Conservation (phyloP, 116 monocot species). For the Trichopus zeylanicus region DNA sequence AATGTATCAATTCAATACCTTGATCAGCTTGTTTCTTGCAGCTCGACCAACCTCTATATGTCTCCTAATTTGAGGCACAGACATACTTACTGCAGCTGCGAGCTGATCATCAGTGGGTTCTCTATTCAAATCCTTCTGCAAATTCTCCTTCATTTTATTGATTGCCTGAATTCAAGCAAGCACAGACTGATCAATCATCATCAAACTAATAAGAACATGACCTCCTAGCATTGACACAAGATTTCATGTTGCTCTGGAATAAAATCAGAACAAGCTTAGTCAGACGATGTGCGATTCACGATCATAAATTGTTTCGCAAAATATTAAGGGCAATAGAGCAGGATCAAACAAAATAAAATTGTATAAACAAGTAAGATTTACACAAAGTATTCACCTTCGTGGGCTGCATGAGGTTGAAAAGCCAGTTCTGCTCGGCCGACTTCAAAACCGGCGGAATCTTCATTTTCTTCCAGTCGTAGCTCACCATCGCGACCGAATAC, state of each 20-base stretch:
- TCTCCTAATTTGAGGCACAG: conserved; percentile 39
- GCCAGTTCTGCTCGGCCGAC: conserved; percentile 48
- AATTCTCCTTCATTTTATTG: conserved; percentile 44
- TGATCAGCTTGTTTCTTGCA: conserved; percentile 89
- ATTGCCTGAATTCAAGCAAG: conserved; percentile 38
- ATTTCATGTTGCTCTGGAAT: too few species aligned
- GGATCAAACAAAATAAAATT: background rate
- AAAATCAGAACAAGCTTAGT: too few species aligned
- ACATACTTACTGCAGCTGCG: conserved; percentile 53
- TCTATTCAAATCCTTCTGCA: conserved; percentile 44
- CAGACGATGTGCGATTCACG: too few species aligned
- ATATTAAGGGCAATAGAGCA: too few species aligned
- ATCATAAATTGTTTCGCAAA: too few species aligned
- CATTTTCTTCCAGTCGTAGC: conserved; percentile 85
- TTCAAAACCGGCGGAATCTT: conserved; percentile 87
- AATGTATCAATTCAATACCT: too few species aligned
- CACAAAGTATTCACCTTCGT: conserved; percentile 78
- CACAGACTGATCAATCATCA: background rate
- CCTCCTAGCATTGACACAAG: too few species aligned
- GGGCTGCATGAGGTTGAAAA: conserved; percentile 85
- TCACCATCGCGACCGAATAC: conserved; percentile 39
- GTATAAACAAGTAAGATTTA: too few species aligned
- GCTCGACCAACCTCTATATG: conserved; percentile 63
- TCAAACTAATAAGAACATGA: too few species aligned
- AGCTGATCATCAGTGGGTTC: conserved; percentile 63